phyloP scores from a whole-genome alignment of 495 filamentous ascomycete genomes.

The Diplogelasinospora grovesii region DNA sequence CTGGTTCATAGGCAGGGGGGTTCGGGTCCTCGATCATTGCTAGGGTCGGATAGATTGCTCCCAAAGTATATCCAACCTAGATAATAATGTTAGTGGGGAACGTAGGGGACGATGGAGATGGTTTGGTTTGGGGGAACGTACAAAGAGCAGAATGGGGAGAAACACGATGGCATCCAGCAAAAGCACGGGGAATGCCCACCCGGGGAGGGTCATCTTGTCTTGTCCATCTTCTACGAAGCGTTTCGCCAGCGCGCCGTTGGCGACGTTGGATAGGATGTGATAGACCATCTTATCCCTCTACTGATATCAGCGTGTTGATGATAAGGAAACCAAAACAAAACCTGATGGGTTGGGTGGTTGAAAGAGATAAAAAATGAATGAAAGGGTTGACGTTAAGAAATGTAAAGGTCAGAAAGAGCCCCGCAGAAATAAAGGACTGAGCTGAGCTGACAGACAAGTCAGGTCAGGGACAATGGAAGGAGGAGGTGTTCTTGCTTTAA shows the following conservation, averaged over 20 bases:
- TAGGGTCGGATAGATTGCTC: conserved; percentile 34
- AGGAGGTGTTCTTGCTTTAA: too few species aligned
- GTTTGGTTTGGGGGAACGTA: conserved; percentile 14
- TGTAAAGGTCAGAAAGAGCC: neutral
- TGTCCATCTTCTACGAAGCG: conserved; percentile 3
- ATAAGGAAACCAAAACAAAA: neutral
- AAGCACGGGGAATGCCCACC: neutral
- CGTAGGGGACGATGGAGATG: neutral
- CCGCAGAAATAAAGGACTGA: too few species aligned
- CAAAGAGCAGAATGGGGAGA: conserved; percentile 30
- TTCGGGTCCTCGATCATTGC: conserved; percentile 46
- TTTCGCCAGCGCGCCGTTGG: conserved; percentile 6
- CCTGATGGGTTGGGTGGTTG: too few species aligned
- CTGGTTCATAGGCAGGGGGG: conserved; percentile 40
- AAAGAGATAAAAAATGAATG: neutral
- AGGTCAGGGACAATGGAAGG: too few species aligned
- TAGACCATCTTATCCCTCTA: too few species aligned
- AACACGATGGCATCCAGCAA: conserved; percentile 21
- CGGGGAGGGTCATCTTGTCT: neutral
- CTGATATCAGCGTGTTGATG: too few species aligned
- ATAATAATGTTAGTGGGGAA: neutral
- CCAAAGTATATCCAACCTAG: conserved; percentile 36
- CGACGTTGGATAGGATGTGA: conserved; percentile 10
- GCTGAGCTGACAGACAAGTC: neutral
- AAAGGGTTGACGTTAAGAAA: too few species aligned